phyloP scores from a whole-genome alignment of 495 filamentous ascomycete genomes.

The Penicillium soppii region DNA sequence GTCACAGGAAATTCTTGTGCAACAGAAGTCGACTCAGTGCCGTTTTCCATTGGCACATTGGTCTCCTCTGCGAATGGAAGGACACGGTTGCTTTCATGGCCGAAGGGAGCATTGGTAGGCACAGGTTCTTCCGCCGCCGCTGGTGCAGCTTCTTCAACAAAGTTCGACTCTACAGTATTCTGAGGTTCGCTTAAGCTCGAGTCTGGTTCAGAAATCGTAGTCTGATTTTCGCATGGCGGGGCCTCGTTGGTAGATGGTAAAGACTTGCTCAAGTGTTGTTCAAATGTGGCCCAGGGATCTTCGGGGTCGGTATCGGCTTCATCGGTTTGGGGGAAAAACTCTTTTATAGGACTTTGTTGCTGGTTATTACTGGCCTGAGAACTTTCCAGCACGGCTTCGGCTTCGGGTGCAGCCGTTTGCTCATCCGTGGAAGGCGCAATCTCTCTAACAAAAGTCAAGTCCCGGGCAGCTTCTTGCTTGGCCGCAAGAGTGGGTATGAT shows the following conservation, averaged over 20 bases:
- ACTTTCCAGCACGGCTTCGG: no score
- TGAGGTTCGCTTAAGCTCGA: not conserved
- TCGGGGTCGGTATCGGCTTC: not conserved
- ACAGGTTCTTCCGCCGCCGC: not conserved
- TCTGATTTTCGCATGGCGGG: not conserved
- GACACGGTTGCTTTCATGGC: not conserved
- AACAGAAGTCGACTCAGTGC: not conserved
- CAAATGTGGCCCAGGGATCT: constrained; percentile 1
- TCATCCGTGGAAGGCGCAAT: not conserved
- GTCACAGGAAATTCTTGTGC: not conserved
- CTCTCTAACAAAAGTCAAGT: not conserved
- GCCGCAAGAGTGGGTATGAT: not conserved
- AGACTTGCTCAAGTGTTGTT: not conserved
- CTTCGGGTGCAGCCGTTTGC: not conserved
- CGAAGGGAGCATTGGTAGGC: not conserved
- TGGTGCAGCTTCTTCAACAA: not conserved
- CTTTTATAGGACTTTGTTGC: not conserved
- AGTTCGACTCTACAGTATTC: not conserved
- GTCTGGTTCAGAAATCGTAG: not conserved
- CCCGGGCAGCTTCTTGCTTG: not conserved
- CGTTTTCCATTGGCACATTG: not conserved
- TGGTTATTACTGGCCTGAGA: not conserved
- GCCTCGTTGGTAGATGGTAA: not conserved
- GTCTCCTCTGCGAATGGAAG: not conserved
- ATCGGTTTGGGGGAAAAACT: not conserved